phyloP scores from a whole-genome alignment of 148 eudicot species.

The Vaccinium darrowii region DNA sequence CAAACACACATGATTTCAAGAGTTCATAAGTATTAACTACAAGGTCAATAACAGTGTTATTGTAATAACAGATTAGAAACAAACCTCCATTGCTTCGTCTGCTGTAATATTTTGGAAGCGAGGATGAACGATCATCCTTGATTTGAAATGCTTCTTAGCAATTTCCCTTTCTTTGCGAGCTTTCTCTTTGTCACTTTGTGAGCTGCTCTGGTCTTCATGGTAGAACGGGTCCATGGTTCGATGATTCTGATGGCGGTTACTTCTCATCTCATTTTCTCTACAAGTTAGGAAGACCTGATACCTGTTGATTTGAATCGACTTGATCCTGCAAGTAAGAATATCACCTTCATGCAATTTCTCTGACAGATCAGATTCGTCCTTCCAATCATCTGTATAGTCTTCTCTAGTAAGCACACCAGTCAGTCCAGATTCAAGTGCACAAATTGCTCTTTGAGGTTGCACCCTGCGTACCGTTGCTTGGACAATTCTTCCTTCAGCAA shows the following conservation, averaged over 20 bases:
- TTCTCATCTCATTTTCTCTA: conserved; percentile 74
- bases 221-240: conserved; percentile 68
- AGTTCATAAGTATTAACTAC: neutral
- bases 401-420: conserved; percentile 74
- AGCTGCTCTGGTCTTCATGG: conserved; percentile 69
- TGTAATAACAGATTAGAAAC: conserved; percentile 8
- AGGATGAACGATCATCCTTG: conserved; percentile 94
- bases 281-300: conserved; percentile 81
- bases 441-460: conserved; percentile 69
- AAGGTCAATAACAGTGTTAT: neutral
- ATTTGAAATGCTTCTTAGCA: conserved; percentile 84
- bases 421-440: conserved; percentile 85
- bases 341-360: conserved; percentile 91
- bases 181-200: conserved; percentile 64
- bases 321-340: conserved; percentile 78
- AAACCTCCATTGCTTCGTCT: conserved; percentile 91
- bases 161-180: conserved; percentile 81
- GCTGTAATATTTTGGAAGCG: conserved; percentile 89
- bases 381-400: conserved; percentile 84
- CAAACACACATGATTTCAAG: neutral
- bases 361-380: conserved; percentile 69
- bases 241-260: conserved; percentile 40
- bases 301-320: conserved; percentile 57
- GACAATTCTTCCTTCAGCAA: conserved; percentile 84
- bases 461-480: conserved; percentile 93